Conservation (phyloP, 345 rosid species). For the Arabidopsis thaliana region DNA sequence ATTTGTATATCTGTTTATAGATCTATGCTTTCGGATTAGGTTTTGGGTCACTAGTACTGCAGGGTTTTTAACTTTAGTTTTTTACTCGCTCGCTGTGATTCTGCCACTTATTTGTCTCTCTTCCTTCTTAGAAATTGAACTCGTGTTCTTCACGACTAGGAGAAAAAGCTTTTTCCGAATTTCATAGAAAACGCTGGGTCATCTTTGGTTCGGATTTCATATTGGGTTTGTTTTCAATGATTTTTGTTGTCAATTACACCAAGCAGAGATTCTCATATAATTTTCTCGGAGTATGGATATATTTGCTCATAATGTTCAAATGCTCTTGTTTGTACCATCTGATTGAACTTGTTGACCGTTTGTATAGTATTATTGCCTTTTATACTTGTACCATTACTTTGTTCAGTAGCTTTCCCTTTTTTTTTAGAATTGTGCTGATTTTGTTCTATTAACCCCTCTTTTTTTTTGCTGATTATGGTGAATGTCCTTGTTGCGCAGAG, state of each 20-base stretch:
- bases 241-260: not conserved
- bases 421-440: not conserved
- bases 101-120: not conserved
- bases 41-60: slow-evolving; percentile 20
- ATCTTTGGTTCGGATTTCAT: not conserved
- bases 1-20: slow-evolving; percentile 9
- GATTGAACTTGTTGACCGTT: not conserved
- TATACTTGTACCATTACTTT: not conserved
- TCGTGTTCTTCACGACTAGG: not conserved
- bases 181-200: not conserved
- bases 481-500: slow-evolving; percentile 39
- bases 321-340: slow-evolving; percentile 5
- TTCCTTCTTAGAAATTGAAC: not conserved
- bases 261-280: not conserved
- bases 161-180: not conserved
- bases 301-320: not conserved
- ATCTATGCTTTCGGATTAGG: slow-evolving; percentile 38
- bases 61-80: slow-evolving; percentile 5
- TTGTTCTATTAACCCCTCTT: not conserved
- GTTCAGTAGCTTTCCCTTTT: not conserved
- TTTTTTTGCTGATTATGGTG: not conserved
- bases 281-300: not conserved
- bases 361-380: not conserved
- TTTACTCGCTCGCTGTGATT: slow-evolving; percentile 3
- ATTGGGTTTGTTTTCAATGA: not conserved